phyloP scores from a whole-genome alignment of 2,329 filamentous ascomycete species.

The Talaromyces sp. region DNA sequence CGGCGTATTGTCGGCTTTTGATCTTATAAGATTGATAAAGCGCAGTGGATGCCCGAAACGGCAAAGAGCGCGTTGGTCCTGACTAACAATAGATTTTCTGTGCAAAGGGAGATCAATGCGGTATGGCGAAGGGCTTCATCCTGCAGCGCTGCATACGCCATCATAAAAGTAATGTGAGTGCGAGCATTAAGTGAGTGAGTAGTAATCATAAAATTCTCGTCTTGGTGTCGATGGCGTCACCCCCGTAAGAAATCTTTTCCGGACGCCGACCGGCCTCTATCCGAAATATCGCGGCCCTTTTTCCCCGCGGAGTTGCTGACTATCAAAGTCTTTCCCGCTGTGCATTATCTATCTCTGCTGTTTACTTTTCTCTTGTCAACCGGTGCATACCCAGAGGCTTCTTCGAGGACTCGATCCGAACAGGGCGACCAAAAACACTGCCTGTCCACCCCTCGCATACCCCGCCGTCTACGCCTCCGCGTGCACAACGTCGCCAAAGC shows the following conservation, averaged over 20 bases:
- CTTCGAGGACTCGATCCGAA: background rate
- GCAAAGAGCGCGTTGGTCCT: background rate
- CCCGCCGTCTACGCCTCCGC: background rate
- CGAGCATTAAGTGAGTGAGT: background rate
- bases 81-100: no score
- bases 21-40: constrained; percentile 13
- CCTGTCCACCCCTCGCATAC: constrained; percentile 56
- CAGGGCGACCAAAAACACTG: background rate
- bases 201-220: background rate
- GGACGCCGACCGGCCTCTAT: constrained; percentile 1
- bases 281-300: background rate
- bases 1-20: background rate
- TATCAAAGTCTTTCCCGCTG: background rate
- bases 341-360: background rate
- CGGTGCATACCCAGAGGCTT: background rate
- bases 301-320: background rate
- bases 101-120: background rate
- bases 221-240: constrained; percentile 13
- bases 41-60: background rate
- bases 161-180: background rate
- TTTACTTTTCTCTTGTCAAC: background rate
- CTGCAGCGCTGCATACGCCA: background rate
- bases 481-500: no score
- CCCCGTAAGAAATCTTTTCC: constrained; percentile 14
- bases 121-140: background rate